Conservation (phyloP, 2,329 filamentous ascomycete genomes). For the Beauveria caledonica region DNA sequence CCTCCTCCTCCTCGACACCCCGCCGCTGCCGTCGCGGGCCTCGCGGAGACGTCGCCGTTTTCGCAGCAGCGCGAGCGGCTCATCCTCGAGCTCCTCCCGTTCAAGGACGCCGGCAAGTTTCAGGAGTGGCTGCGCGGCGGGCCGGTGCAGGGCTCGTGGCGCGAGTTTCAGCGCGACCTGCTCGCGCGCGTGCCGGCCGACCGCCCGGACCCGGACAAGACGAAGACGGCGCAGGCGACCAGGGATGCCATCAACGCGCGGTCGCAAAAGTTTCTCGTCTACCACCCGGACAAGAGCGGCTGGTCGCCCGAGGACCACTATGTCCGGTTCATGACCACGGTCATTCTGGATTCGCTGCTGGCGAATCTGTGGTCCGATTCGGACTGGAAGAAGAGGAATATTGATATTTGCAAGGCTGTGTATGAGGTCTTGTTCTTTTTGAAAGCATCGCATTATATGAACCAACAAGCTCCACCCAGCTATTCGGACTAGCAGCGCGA, state of each 20-base stretch:
- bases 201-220: slow-evolving; percentile 26
- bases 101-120: slow-evolving; percentile 26
- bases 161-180: slow-evolving; percentile 28
- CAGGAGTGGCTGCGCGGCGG: slow-evolving; percentile 26
- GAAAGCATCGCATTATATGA: slow-evolving; percentile 17
- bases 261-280: slow-evolving; percentile 24
- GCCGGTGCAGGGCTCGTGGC: slow-evolving; percentile 28
- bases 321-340: slow-evolving; percentile 29
- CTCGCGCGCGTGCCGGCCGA: slow-evolving; percentile 15
- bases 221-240: slow-evolving; percentile 21
- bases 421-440: slow-evolving; percentile 31
- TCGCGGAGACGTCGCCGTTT: slow-evolving; percentile 11
- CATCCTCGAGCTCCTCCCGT: slow-evolving; percentile 31
- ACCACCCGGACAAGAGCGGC: slow-evolving; percentile 28
- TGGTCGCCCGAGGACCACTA: slow-evolving; percentile 31
- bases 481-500: slow-evolving; percentile 15
- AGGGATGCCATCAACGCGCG: slow-evolving; percentile 23
- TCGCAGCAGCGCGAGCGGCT: slow-evolving; percentile 29
- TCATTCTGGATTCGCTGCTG: slow-evolving; percentile 28
- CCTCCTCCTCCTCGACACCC: neutral
- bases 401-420: slow-evolving; percentile 26
- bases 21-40: neutral
- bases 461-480: slow-evolving; percentile 20
- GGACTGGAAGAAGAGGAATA: slow-evolving; percentile 23
- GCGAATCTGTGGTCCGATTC: slow-evolving; percentile 24